phyloP scores from a whole-genome alignment of 1,284 basidiomycete genomes.

The Rugosomyces carneus region DNA sequence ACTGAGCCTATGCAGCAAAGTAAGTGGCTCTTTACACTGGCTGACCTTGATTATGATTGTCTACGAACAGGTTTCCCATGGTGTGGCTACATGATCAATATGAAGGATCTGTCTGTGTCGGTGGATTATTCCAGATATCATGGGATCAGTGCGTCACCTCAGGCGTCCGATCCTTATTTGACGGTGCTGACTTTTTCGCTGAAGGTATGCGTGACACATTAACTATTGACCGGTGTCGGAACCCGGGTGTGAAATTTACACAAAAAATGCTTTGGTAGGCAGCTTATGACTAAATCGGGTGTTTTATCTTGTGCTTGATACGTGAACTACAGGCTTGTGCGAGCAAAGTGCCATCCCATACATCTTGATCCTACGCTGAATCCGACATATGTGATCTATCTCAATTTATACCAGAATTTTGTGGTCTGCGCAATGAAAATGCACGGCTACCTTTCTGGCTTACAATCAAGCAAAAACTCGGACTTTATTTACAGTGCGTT shows the following conservation, averaged over 20 bases:
- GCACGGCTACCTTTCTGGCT: constrained; percentile 69
- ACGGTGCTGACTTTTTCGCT: neutral
- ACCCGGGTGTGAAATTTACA: constrained; percentile 50
- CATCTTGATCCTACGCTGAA: constrained; percentile 79
- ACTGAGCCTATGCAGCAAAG: constrained; percentile 42
- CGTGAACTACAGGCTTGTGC: constrained; percentile 46
- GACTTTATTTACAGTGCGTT: constrained; percentile 51
- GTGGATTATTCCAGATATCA: constrained; percentile 68
- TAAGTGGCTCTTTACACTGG: constrained; percentile 19
- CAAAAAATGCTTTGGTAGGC: constrained; percentile 68
- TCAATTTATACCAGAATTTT: constrained; percentile 87
- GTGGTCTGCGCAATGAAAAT: constrained; percentile 86
- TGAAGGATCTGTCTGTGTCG: constrained; percentile 67
- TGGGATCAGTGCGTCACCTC: constrained; percentile 43
- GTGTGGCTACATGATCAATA: constrained; percentile 83
- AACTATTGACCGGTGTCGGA: constrained; percentile 57
- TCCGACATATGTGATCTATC: constrained; percentile 51
- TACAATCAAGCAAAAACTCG: constrained; percentile 35
- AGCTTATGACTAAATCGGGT: neutral
- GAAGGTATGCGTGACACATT: constrained; percentile 56
- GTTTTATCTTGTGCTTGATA: neutral
- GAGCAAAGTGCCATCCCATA: constrained; percentile 63
- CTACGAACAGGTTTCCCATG: constrained; percentile 71
- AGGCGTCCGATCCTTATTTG: neutral
- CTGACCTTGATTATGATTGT: neutral